Percentiles rank a stretch among this genome's conserved stretches.
Evolutionary conservation across 1,284 basidiomycete genomes (phyloP).

Genomic region (Naganishia cerealis): DNA sequence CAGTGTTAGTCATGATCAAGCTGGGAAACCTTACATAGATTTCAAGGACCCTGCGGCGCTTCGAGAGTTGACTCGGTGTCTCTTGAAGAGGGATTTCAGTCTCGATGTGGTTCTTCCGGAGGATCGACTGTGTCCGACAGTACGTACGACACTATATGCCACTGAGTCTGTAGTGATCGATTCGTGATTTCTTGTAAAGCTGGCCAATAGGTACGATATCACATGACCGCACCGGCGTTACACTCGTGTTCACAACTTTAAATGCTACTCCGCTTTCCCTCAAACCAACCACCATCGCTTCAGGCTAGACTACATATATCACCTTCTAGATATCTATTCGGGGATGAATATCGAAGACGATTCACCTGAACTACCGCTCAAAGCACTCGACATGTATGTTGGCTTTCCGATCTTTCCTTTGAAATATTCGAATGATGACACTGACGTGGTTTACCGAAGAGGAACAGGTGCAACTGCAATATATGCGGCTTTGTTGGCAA

Average conservation of each 20-base stretch:
- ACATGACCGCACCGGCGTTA: neutral
- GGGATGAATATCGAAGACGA: slow-evolving; percentile 40
- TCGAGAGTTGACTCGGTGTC: slow-evolving; percentile 71
- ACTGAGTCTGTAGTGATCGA: neutral
- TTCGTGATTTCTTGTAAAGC: slow-evolving; percentile 35
- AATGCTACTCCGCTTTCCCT: neutral
- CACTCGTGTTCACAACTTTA: too few species aligned
- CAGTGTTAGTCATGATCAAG: slow-evolving; percentile 10
- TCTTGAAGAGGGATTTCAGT: slow-evolving; percentile 72
- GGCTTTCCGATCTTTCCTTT: slow-evolving; percentile 45
- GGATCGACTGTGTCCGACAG: slow-evolving; percentile 80
- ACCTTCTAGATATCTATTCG: slow-evolving; percentile 66
- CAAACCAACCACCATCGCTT: neutral
- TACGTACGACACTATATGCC: slow-evolving; percentile 52
- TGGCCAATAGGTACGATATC: slow-evolving; percentile 47
- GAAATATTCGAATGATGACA: slow-evolving; percentile 53
- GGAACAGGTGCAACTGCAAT: slow-evolving; percentile 89
- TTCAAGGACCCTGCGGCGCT: slow-evolving; percentile 70
- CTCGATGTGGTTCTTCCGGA: slow-evolving; percentile 65
- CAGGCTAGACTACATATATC: slow-evolving; percentile 73
- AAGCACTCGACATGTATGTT: slow-evolving; percentile 58
- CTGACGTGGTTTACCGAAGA: slow-evolving; percentile 65
- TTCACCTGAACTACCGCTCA: slow-evolving; percentile 36
- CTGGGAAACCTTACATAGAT: slow-evolving; percentile 59
- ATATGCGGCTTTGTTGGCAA: slow-evolving; percentile 76